Conservation (phyloP, 2,329 filamentous ascomycete species). For the Pseudogymnoascus sp. region DNA sequence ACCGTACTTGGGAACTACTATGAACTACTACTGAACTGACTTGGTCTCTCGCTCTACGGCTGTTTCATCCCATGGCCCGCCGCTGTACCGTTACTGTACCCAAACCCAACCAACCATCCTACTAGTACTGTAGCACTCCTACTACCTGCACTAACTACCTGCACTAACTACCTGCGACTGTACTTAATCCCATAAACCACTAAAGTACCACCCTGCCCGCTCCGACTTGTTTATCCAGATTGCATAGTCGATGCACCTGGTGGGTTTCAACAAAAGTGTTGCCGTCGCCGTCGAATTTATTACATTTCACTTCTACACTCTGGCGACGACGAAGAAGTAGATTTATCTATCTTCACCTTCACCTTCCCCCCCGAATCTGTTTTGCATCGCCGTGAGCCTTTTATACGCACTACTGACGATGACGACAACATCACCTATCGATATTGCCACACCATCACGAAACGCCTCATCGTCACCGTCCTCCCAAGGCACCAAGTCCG, state of each 20-base stretch:
- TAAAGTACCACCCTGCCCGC: constrained; percentile 9
- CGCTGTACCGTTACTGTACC: background rate
- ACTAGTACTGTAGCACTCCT: background rate
- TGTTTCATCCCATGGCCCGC: constrained; percentile 7
- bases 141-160: background rate
- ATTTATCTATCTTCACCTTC: background rate
- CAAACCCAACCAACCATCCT: background rate
- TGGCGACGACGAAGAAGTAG: background rate
- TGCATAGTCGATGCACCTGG: constrained; percentile 8
- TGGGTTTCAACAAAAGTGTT: constrained; percentile 9
- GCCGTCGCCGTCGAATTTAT: background rate
- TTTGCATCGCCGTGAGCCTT: background rate
- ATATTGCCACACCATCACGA: constrained; percentile 28
- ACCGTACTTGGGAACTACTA: background rate
- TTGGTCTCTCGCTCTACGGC: constrained; percentile 5
- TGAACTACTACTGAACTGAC: background rate
- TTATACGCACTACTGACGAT: constrained; percentile 18
- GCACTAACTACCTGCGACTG: background rate
- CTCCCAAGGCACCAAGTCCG: constrained; percentile 28
- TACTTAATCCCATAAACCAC: constrained; percentile 6
- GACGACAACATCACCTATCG: constrained; percentile 29
- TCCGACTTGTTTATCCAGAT: constrained; percentile 9
- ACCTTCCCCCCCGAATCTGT: background rate
- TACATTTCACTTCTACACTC: background rate
- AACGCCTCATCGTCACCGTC: constrained; percentile 31